Evolutionary conservation across 2,329 filamentous ascomycete genomes (phyloP).

Genomic region (Juglanconis juglandina): DNA sequence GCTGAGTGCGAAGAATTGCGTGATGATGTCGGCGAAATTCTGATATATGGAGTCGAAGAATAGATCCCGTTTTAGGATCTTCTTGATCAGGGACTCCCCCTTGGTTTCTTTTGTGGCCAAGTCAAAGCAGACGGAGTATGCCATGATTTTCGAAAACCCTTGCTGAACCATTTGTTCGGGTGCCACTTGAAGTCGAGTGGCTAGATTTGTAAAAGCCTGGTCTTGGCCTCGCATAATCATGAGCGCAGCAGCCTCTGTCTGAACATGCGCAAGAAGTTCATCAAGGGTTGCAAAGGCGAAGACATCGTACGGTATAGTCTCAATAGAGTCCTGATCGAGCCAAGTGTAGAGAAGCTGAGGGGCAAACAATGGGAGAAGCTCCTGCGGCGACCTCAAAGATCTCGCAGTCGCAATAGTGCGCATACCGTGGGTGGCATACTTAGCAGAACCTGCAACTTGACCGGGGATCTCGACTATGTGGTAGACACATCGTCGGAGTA

Average conservation of each 20-base stretch:
- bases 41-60: conserved; percentile 63
- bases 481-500: conserved; percentile 83
- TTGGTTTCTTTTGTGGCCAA: conserved; percentile 47
- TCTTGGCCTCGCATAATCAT: conserved; percentile 78
- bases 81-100: conserved; percentile 64
- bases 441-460: conserved; percentile 59
- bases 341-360: conserved; percentile 89
- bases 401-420: conserved; percentile 62
- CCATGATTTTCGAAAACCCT: conserved; percentile 74
- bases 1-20: conserved; percentile 70
- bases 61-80: conserved; percentile 62
- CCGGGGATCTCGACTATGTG: conserved; percentile 91
- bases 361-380: conserved; percentile 79
- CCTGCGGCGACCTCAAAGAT: conserved; percentile 60
- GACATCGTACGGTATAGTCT: conserved; percentile 76
- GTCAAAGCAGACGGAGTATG: conserved; percentile 80
- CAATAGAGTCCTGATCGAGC: conserved; percentile 65
- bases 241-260: conserved; percentile 75
- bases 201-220: conserved; percentile 58
- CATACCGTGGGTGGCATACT: conserved; percentile 73
- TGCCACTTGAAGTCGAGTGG: conserved; percentile 51
- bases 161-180: conserved; percentile 57
- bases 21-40: conserved; percentile 74
- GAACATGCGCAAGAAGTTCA: conserved; percentile 66
- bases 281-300: conserved; percentile 72